phyloP scores from a whole-genome alignment of 2,329 filamentous ascomycete species.

The Zopfia rhizophila region DNA sequence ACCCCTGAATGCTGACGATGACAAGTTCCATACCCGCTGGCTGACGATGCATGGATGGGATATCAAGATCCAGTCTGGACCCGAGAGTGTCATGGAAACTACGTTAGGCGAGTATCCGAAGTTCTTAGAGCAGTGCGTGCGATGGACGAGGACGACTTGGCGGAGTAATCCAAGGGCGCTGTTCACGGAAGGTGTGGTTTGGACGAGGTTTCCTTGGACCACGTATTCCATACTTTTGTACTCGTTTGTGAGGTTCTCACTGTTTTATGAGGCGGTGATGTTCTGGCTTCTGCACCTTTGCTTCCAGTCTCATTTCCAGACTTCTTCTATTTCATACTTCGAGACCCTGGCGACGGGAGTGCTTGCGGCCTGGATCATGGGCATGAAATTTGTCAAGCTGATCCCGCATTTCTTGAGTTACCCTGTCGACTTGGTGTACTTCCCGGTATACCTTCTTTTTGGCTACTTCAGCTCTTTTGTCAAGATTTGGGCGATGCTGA shows the following conservation, averaged over 20 bases:
- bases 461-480: conserved; percentile 68
- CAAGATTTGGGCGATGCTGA: conserved; percentile 67
- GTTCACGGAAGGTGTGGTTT: conserved; percentile 52
- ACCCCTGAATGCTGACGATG: conserved; percentile 66
- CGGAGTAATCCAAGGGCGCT: conserved; percentile 44
- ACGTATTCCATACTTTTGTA: conserved; percentile 67
- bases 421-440: conserved; percentile 62
- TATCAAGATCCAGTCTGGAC: conserved; percentile 65
- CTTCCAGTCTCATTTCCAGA: conserved; percentile 17
- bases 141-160: conserved; percentile 70
- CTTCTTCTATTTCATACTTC: conserved; percentile 7
- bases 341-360: no score
- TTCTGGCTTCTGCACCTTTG: conserved; percentile 44
- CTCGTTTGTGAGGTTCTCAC: conserved; percentile 65
- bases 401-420: conserved; percentile 63
- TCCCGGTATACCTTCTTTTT: conserved; percentile 64
- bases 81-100: conserved; percentile 62
- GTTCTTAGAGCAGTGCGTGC: conserved; percentile 64
- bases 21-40: conserved; percentile 70
- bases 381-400: conserved; percentile 68
- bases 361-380: conserved; percentile 62
- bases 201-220: conserved; percentile 61
- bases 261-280: conserved; percentile 62
- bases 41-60: conserved; percentile 62
- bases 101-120: conserved; percentile 62